Evolutionary conservation across 352 stramenopile species (phyloP), one percentile per base, ranked within the genome.

Genomic region (Globisporangium rhizosaccharum): DNA sequence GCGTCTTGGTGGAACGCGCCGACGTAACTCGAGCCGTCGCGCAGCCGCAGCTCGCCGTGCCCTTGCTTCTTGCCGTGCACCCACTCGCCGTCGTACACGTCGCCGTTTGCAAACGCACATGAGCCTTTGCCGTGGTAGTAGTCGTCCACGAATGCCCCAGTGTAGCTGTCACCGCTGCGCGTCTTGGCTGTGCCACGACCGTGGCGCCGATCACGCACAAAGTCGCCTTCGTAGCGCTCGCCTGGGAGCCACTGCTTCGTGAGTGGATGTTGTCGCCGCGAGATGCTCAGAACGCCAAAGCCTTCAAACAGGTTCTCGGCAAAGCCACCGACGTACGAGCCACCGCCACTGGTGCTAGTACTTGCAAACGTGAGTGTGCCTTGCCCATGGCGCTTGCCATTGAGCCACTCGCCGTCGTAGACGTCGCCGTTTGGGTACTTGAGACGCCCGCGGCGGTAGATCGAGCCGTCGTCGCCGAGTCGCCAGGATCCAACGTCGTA

Each of bases 361-460:
- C 65, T 70, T 30, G 57, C 66, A 41, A 90, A 85, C 15, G 66
- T 82, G 46, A 91, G 52, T 12, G 67, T 71, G 26, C 79, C 81
- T 56, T 76, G 69, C 18, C 83, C 81, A 46, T 91, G 77, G 46
- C 82, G 79, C 66, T 90, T 87, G 61, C 80, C 79, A 57, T 94
- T 68, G 28, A 91, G 73, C 88, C 88, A 96, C 56, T 96, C 85
- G 57, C 88, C 84, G 28, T 90, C 82, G 61, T 94, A 96, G 10
- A 86, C 50, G 47, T 95, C 88, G 8, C 86, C 85, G 45, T 73
- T 94, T 5, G 79, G 73, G 54, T 82, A 87, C 37, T 85, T 84
- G 20, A 96, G 64, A 10, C 75, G 73, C 7, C 83, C 82, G 30
- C 68, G 76, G 7, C 87, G 74, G 59, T 90, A 79, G 61, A 96